These are phyloP conservation scores for Carnegiea gigantea DNA, from an alignment of 179 eudicot species.

Conservation along the genomic window DNA sequence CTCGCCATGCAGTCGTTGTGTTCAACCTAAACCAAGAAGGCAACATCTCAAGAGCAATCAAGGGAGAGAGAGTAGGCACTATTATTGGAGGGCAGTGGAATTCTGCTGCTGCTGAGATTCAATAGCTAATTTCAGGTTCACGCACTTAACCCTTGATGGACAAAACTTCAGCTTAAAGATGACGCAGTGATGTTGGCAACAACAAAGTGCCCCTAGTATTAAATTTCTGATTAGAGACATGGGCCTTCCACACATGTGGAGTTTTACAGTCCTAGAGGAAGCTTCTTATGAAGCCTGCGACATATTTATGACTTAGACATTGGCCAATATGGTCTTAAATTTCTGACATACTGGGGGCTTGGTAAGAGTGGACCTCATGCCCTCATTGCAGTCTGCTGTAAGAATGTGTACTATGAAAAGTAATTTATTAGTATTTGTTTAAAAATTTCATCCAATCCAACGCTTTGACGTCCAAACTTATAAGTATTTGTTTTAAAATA, in stretches of 20 bases:
- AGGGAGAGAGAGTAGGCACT: slow-evolving; percentile 90
- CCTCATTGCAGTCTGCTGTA: too few relatives aligned
- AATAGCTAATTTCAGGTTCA: slow-evolving; percentile 5
- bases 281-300: neutral
- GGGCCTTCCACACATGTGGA: too few relatives aligned
- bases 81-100: slow-evolving; percentile 64
- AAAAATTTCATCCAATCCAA: too few relatives aligned
- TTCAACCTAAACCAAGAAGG: slow-evolving; percentile 83
- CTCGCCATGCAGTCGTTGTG: slow-evolving; percentile 63
- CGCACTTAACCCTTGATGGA: neutral
- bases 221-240: too few relatives aligned
- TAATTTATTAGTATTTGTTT: too few relatives aligned
- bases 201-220: too few relatives aligned
- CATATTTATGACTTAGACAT: neutral
- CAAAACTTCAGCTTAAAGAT: slow-evolving; percentile 1
- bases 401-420: too few relatives aligned
- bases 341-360: neutral
- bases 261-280: neutral
- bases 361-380: too few relatives aligned
- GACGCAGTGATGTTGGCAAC: too few relatives aligned
- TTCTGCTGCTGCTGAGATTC: slow-evolving; percentile 32
- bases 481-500: too few relatives aligned
- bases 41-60: slow-evolving; percentile 83
- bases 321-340: neutral
- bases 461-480: too few relatives aligned